A percentile compares a stretch with the other conserved stretches of the same genome.
Evolutionary conservation across 106 monocot genomes (phyloP).

Genomic region (Phalaenopsis aphrodite): DNA sequence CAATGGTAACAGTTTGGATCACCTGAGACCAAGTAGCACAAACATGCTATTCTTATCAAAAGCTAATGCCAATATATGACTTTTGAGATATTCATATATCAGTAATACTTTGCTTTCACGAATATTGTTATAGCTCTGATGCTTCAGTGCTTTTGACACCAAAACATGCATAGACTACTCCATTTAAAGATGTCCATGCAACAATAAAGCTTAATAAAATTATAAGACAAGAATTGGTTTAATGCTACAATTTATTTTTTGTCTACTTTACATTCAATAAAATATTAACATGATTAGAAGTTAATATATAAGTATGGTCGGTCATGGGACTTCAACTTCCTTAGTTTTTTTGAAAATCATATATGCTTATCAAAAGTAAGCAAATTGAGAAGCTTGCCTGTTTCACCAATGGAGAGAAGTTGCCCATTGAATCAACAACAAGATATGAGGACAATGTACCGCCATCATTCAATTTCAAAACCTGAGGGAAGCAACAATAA

Average conservation of each 20-base stretch:
- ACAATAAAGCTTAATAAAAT: no score
- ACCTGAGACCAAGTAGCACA: not conserved
- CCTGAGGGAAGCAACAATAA: constrained; percentile 19
- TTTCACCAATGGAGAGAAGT: constrained; percentile 87
- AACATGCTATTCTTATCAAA: no score
- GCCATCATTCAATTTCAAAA: constrained; percentile 60
- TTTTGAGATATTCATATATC: no score
- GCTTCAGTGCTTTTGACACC: no score
- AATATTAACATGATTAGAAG: not conserved
- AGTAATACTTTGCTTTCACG: no score
- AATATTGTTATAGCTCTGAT: no score
- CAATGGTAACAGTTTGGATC: not conserved
- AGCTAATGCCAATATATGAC: no score
- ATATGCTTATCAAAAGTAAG: not conserved
- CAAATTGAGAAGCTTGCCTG: constrained; percentile 40
- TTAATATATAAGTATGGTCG: no score
- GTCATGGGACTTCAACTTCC: no score
- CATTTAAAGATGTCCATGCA: no score
- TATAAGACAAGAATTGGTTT: not conserved
- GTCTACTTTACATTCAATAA: not conserved
- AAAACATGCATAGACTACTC: not conserved
- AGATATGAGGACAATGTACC: constrained; percentile 56
- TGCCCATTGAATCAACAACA: constrained; percentile 90
- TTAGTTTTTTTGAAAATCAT: no score
- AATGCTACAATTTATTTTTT: not conserved